Evolutionary conservation across 495 filamentous ascomycete species (phyloP), one percentile per base, ranked within the genome.

Genomic region (Poronia punctata): DNA sequence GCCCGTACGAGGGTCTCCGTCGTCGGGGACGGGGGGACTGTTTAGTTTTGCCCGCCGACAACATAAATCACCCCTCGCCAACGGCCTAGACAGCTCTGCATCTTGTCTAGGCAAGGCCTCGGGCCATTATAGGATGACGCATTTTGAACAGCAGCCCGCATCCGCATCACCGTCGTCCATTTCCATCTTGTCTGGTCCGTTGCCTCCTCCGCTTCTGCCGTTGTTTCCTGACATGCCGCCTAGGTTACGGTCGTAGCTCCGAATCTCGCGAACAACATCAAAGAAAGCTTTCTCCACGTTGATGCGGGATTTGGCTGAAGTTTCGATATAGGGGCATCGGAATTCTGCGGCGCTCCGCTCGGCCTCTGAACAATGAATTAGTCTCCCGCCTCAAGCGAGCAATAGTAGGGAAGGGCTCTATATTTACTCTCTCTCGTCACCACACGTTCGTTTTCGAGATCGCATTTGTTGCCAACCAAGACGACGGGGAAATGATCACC

Each of bases 391-490:
- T 18, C 20, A 14, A 15, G 34, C 3, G 17, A 4, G 12, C 29
- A 15, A 19, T 7, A 5, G 50, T 24, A 29, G 16, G 22, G 19
- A 18, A 44, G 20, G 23, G 21, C 45, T 46, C n/a, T 28, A 14
- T 48, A 45, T 43, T 40, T 74, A 96, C 92, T 90, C 78, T 92
- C 80, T 64, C 83, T 81, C 36, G 85, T 80, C 43, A 98, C 92
- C 49, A 86, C 83, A 45, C 92, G 75, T 65, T 98, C 92, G 52
- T 70, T 71, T 49, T 96, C 92, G 59, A 98, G 70, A 83, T 98
- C 92, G 62, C 89, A 95, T 75, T 98, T 98, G 75, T 98, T 98
- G 45, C 86, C 92, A n/a, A 97, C 93, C 7, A 98, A 87, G 40
- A 97, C 95, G 68, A 98, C 95, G 48, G 92, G 92, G 70, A 98